Percentiles rank a stretch among this genome's conserved stretches.
Evolutionary conservation across 352 stramenopile species (phyloP).

Genomic region (Plasmopara halstedii): DNA sequence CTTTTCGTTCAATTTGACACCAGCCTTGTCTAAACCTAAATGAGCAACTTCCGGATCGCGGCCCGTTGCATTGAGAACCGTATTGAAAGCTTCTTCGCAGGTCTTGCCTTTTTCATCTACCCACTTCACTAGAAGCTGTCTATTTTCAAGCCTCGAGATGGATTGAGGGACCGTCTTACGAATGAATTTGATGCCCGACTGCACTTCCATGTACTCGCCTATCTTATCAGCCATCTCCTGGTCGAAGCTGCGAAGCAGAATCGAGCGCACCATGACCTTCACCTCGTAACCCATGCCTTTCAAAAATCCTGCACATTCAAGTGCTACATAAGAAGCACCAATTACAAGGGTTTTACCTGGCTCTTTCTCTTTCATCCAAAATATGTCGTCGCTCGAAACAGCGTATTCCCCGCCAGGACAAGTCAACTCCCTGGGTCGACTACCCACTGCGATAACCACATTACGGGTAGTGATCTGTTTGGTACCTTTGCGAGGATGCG

Average conservation of each 20-base stretch:
- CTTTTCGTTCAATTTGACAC: conserved; percentile 84
- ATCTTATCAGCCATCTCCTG: conserved; percentile 94
- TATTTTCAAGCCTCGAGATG: conserved; percentile 87
- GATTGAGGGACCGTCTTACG: conserved; percentile 84
- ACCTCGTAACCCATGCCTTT: conserved; percentile 94
- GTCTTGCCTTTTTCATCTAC: conserved; percentile 43
- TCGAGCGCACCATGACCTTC: conserved; percentile 95
- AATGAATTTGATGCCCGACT: conserved; percentile 90
- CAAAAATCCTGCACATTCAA: conserved; percentile 97
- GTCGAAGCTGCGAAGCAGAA: conserved; percentile 97
- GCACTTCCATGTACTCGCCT: conserved; percentile 87
- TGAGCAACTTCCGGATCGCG: conserved; percentile 89
- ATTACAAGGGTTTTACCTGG: conserved; percentile 96
- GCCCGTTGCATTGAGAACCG: conserved; percentile 93
- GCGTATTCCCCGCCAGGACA: conserved; percentile 90
- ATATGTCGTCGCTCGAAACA: conserved; percentile 89
- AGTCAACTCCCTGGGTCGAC: conserved; percentile 83
- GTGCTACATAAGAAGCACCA: conserved; percentile 95
- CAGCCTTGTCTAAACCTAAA: conserved; percentile 82
- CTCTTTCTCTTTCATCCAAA: conserved; percentile 71
- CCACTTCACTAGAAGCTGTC: conserved; percentile 78
- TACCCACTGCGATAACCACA: conserved; percentile 94
- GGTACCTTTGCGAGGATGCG: conserved; percentile 84
- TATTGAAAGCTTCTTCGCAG: conserved; percentile 92
- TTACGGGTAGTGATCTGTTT: conserved; percentile 87